Base-by-base conservation (phyloP, 352 stramenopile genomes). In the Pythium rishiriense region DNA sequence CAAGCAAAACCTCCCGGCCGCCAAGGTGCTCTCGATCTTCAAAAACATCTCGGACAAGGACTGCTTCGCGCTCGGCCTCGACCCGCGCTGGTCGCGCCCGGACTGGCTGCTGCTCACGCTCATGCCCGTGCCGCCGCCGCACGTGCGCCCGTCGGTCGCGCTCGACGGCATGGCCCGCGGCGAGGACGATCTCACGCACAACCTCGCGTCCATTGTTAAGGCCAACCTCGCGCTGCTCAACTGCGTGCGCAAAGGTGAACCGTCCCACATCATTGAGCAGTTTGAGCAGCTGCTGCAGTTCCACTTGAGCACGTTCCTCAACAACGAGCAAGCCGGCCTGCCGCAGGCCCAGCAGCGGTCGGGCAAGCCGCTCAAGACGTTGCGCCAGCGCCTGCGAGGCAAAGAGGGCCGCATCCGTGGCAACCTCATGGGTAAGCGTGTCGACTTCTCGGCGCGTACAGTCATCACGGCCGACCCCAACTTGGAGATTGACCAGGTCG, bases 371-470 rank as follows among this genome's bases (percentile, higher is more conserved):
- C 81, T 99, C 25, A 99, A 99, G 80, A 99, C 97, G 15, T 78
- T 99, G 62, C 78, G 95, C 15, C 94, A 99, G 76, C 85, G 98
- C 49, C 71, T 99, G 24, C 96, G 97, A 45, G 92, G 93, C 51
- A 99, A 99, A 74, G 96, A 99, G 81, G 98, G 98, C 35, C 93
- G 98, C 60, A 98, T 99, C 68, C 94, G 98, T 72, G 97, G 97
- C 62, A 99, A 99, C 70, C 75, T 99, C 33, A 99, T 99, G 97
- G 98, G 98, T 56, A 99, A 99, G 77, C 97, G 98, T 79, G 97
- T 99, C 7, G 97, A 99, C 72, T 99, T 99, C 76, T 99, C 93
- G 10, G 97, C 96, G 21, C 93, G 98, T 82, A 99, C 98, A 6
- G 98, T 99, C 60, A 99, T 99, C 76, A 99, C 97, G 2, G 97